phyloP scores from a whole-genome alignment of 257 asterid species.

The Primulina eburnea region DNA sequence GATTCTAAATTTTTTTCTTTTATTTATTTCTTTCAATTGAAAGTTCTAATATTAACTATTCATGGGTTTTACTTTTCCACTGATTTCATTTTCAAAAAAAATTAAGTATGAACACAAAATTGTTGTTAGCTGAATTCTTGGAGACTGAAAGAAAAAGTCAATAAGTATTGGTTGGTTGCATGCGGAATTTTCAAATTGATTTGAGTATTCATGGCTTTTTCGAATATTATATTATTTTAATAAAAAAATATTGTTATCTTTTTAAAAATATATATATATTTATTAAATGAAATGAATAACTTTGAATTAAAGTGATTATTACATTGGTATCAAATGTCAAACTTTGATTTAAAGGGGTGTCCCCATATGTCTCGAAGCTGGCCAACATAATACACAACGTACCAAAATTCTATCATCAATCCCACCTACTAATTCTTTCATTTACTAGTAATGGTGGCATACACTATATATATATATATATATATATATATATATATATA shows the following conservation, averaged over 20 bases:
- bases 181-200: slow-evolving; percentile 10
- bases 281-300: not conserved
- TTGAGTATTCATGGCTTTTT: not conserved
- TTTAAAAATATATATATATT: not conserved
- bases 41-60: not conserved
- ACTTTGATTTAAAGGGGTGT: not conserved
- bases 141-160: slow-evolving; percentile 21
- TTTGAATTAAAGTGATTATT: not conserved
- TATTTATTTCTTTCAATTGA: too few species aligned
- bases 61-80: not conserved
- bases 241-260: not conserved
- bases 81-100: not conserved
- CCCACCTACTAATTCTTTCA: not conserved
- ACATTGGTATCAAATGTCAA: not conserved
- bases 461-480: too few species aligned
- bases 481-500: too few species aligned
- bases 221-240: not conserved
- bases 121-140: slow-evolving; percentile 9
- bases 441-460: too few species aligned
- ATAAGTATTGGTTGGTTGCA: slow-evolving; percentile 1
- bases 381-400: not conserved
- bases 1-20: too few species aligned
- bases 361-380: not conserved
- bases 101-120: not conserved
- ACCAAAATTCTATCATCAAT: not conserved